Evolutionary conservation across 2,329 filamentous ascomycete species (phyloP).

Genomic region (Sarocladiaceae sp.): DNA sequence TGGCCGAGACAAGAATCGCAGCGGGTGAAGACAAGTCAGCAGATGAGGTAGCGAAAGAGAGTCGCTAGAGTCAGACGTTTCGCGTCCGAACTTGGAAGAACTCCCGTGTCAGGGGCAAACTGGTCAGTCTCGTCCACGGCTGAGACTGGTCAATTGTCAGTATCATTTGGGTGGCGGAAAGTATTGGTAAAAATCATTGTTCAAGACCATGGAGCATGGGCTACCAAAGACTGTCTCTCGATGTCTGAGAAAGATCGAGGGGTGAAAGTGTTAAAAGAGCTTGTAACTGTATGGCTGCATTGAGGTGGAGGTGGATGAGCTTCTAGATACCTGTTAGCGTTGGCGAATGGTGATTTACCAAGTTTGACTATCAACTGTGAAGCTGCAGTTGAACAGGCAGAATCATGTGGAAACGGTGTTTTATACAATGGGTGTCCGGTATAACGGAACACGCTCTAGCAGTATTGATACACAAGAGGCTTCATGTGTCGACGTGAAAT

Average conservation of each 20-base stretch:
- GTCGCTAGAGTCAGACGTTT: slow-evolving; percentile 7
- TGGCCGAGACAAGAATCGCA: background rate
- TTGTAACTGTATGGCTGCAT: background rate
- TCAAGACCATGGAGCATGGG: background rate
- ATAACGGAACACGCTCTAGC: background rate
- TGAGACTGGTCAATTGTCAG: background rate
- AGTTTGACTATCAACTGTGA: background rate
- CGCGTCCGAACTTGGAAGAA: slow-evolving; percentile 4
- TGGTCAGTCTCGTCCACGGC: slow-evolving; percentile 3
- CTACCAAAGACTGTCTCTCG: background rate
- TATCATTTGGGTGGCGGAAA: background rate
- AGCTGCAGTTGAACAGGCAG: background rate
- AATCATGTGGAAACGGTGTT: background rate
- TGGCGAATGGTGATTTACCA: slow-evolving; percentile 23
- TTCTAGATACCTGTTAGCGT: slow-evolving; percentile 18
- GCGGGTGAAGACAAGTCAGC: background rate
- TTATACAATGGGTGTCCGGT: background rate
- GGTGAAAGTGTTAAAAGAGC: background rate
- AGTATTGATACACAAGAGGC: slow-evolving; percentile 1
- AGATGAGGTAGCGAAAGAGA: slow-evolving; percentile 2
- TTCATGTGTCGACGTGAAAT: slow-evolving; percentile 3
- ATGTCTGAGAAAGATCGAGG: background rate
- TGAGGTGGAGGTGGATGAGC: slow-evolving; percentile 12
- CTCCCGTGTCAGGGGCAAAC: slow-evolving; percentile 2
- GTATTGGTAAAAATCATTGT: slow-evolving; percentile 1